These are phyloP conservation scores for Coemansia furcata DNA, from an alignment of 192 early-diverging fungal species.

Conservation along the genomic window DNA sequence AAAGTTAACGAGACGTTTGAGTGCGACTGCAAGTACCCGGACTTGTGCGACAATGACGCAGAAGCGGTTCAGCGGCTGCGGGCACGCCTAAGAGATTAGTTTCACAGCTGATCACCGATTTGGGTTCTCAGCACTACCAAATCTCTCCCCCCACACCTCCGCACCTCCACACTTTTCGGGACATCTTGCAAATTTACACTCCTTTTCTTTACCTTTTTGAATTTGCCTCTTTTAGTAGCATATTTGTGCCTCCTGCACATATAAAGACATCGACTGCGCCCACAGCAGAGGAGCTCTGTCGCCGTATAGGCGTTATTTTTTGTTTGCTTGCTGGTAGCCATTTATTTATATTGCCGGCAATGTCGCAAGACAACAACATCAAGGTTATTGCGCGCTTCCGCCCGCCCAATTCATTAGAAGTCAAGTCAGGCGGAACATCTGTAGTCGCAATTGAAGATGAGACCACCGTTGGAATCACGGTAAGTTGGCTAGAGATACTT, in stretches of 20 bases:
- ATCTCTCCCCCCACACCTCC: neutral
- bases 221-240: neutral
- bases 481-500: conserved; percentile 9
- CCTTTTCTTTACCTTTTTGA: neutral
- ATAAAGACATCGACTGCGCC: neutral
- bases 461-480: conserved; percentile 54
- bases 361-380: conserved; percentile 81
- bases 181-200: too few relatives aligned
- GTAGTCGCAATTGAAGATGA: conserved; percentile 74
- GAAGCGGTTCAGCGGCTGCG: conserved; percentile 11
- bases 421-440: conserved; percentile 84
- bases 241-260: neutral
- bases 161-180: neutral
- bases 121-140: neutral
- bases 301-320: neutral
- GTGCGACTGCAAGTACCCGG: conserved; percentile 19
- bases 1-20: conserved; percentile 8
- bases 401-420: conserved; percentile 91
- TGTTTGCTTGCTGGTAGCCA: neutral
- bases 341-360: conserved; percentile 10
- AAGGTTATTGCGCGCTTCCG: conserved; percentile 97
- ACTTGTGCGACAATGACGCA: conserved; percentile 21
- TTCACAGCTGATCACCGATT: neutral
- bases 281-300: neutral
- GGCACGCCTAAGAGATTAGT: neutral